These are phyloP conservation scores for Amborella trichopoda DNA, from an alignment of 164 flowering plant genomes.

Conservation along the genomic window DNA sequence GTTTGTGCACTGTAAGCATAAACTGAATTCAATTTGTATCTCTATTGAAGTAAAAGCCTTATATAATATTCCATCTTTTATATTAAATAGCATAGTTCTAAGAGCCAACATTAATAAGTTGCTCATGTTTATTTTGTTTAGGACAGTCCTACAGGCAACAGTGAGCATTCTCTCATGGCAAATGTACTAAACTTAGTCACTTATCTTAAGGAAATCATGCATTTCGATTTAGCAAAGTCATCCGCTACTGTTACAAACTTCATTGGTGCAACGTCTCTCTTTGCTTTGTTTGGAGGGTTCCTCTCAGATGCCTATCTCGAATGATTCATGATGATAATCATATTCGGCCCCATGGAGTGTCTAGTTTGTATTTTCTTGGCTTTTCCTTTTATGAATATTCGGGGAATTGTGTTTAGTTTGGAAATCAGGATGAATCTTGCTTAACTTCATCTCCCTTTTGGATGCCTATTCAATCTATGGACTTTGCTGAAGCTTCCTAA, in stretches of 20 bases:
- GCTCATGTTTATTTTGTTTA: too few relatives aligned
- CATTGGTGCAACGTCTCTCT: constrained; percentile 10
- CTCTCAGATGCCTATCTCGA: constrained; percentile 15
- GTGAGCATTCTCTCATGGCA: constrained; percentile 4
- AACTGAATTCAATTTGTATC: too few relatives aligned
- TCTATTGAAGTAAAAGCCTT: too few relatives aligned
- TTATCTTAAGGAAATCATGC: constrained; percentile 8
- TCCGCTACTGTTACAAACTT: constrained; percentile 15
- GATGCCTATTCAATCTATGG: not conserved
- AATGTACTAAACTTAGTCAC: constrained; percentile 9
- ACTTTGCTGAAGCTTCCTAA: too few relatives aligned
- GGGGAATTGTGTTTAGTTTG: not conserved
- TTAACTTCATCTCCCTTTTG: not conserved
- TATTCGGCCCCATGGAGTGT: constrained; percentile 11
- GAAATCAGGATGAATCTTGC: not conserved
- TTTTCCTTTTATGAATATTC: not conserved
- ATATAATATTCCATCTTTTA: too few relatives aligned
- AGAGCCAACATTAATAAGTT: too few relatives aligned
- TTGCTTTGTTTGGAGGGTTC: constrained; percentile 13
- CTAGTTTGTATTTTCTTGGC: constrained; percentile 4
- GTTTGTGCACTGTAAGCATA: constrained; percentile 12
- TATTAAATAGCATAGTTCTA: too few relatives aligned
- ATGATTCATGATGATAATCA: constrained; percentile 11
- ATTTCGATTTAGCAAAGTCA: constrained; percentile 8
- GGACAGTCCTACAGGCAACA: too few relatives aligned